These are phyloP conservation scores for Takashimella tepidaria DNA, from an alignment of 1,284 basidiomycete species.

Conservation along the genomic window DNA sequence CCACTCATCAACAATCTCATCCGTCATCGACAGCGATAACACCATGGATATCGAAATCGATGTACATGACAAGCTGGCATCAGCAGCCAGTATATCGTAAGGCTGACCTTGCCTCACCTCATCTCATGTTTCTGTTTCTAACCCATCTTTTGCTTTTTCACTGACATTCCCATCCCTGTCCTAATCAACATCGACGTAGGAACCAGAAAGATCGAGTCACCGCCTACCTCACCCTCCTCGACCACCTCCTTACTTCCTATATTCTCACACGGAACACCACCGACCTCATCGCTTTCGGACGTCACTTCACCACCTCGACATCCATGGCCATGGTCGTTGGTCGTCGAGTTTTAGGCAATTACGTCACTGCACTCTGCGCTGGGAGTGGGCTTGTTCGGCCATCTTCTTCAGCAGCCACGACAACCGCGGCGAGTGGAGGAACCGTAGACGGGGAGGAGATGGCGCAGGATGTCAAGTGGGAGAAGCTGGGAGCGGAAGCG, in stretches of 20 bases:
- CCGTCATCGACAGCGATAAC: neutral
- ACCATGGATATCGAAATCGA: conserved; percentile 18
- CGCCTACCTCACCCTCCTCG: conserved; percentile 55
- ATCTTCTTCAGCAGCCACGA: too few species aligned
- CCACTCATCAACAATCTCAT: neutral
- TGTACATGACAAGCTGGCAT: conserved; percentile 5
- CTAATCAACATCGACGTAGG: conserved; percentile 12
- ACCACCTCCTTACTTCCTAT: conserved; percentile 41
- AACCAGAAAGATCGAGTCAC: conserved; percentile 73
- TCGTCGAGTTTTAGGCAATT: conserved; percentile 35
- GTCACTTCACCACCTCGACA: conserved; percentile 37
- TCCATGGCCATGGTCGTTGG: conserved; percentile 42
- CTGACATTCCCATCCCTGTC: too few species aligned
- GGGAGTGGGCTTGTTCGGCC: conserved; percentile 28
- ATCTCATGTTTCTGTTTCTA: neutral
- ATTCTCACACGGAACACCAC: conserved; percentile 55
- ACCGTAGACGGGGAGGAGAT: conserved; percentile 16
- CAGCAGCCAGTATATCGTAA: conserved; percentile 9
- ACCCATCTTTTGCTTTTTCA: neutral
- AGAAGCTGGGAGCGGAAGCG: conserved; percentile 21
- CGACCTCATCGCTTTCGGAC: conserved; percentile 44
- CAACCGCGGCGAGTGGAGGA: conserved; percentile 4
- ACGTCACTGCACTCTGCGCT: conserved; percentile 30
- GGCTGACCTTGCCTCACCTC: too few species aligned
- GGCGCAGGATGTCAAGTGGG: conserved; percentile 20